Base-by-base conservation (phyloP, 495 filamentous ascomycete species). In the Letharia lupina region DNA sequence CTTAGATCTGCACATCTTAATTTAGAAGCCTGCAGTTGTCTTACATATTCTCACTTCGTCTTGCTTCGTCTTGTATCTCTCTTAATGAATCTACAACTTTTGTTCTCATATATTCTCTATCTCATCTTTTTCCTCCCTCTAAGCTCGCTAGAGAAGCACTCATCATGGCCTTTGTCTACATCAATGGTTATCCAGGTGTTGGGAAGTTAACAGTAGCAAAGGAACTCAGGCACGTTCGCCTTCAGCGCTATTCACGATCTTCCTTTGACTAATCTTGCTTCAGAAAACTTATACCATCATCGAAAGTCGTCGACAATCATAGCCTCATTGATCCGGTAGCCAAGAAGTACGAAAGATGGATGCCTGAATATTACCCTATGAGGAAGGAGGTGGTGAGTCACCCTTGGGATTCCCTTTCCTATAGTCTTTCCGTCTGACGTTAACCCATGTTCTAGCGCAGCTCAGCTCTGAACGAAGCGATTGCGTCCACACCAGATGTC, bases 161-260 rank as follows among this genome's bases (percentile, higher is more conserved):
- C 6, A 16, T 35, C 35, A 48, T 48, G 40, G 39, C 64, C 13
- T 65, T 61, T 28, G 31, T 65, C 52, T 65, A 65, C 56, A 61
- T 61, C 57, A 65, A 60, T 10, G 64, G 64, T 20, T 66, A 66
- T 45, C 64, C 64, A 23, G 64, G 56, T 33, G 64, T 66, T 28
- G 64, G 64, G 23, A 66, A 66, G 11, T 41, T 60, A 3, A 66
- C 57, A 3, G 37, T 66, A 13, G 64, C 64, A 0, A 65, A 61
- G 4, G 64, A 65, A 57, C 41, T 61, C 3, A 45, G 13, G 56
- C 45, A 60, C 9, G 41, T 45, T 39, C n/a, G 33, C 28, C 44
- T 33, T 35, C 39, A 15, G 6, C 5, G 20, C 9, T 23, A 57
- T 2, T 7, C 54, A 16, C 28, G 11, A 56, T 33, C 7, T 37